A percentile compares a stretch with the other conserved stretches of the same genome.
These are phyloP conservation scores for Geotrichum candidum DNA, from an alignment of 1,139 yeast species.

Conservation along the genomic window DNA sequence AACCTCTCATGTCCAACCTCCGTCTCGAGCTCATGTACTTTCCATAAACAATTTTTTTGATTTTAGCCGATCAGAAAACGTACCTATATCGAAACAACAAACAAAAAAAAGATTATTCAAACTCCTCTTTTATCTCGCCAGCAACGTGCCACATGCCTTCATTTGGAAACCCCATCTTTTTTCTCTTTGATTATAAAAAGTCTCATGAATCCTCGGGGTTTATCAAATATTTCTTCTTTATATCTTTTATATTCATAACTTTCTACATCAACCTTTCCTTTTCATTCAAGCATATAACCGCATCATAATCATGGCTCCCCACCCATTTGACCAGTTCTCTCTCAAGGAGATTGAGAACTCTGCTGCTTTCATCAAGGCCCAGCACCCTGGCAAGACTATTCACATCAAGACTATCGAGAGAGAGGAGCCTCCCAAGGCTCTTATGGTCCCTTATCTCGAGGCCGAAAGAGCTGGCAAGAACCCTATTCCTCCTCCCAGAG, in stretches of 20 bases:
- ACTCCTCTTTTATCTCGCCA: background rate
- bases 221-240: background rate
- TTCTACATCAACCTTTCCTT: background rate
- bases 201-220: background rate
- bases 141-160: background rate
- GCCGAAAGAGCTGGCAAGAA: slow-evolving; percentile 59
- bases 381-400: slow-evolving; percentile 45
- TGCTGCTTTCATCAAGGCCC: slow-evolving; percentile 43
- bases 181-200: background rate
- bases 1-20: background rate
- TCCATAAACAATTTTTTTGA: background rate
- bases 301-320: slow-evolving; percentile 35
- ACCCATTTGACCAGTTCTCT: slow-evolving; percentile 58
- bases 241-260: background rate
- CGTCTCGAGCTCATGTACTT: background rate
- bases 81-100: background rate
- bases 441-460: slow-evolving; percentile 61
- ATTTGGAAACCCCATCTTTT: background rate
- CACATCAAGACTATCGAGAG: slow-evolving; percentile 71
- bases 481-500: slow-evolving; percentile 50
- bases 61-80: background rate
- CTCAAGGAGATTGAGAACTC: slow-evolving; percentile 62
- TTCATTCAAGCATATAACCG: background rate
- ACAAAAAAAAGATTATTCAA: background rate
- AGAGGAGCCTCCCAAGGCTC: slow-evolving; percentile 76